Conservation (phyloP, 257 asterid genomes). For the Solanum virginianum region DNA sequence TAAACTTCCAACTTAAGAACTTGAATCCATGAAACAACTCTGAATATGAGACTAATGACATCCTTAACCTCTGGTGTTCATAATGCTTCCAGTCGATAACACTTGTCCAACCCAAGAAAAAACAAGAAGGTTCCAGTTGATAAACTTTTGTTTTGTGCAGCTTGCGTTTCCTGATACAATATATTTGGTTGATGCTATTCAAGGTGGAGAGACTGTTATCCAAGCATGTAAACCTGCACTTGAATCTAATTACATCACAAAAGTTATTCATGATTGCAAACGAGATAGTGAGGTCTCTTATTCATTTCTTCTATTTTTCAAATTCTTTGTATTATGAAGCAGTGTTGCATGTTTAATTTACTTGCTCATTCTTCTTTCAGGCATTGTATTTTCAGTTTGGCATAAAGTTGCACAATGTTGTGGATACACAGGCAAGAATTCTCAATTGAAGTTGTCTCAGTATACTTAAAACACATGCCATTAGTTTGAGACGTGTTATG, state of each 20-base stretch:
- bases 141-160: slow-evolving; percentile 28
- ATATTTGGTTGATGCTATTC: slow-evolving; percentile 91
- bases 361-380: slow-evolving; percentile 33
- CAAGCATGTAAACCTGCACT: slow-evolving; percentile 98
- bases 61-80: not conserved
- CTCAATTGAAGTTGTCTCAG: not conserved
- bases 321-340: slow-evolving; percentile 3
- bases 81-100: not conserved
- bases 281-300: slow-evolving; percentile 97
- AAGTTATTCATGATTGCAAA: slow-evolving; percentile 98
- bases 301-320: slow-evolving; percentile 15
- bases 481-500: not conserved
- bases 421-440: slow-evolving; percentile 82
- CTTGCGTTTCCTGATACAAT: slow-evolving; percentile 88
- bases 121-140: not conserved
- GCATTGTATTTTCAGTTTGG: slow-evolving; percentile 92
- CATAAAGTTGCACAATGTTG: slow-evolving; percentile 77
- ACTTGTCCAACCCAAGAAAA: not conserved
- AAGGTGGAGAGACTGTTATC: slow-evolving; percentile 75
- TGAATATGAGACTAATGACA: too few relatives aligned
- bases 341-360: slow-evolving; percentile 6
- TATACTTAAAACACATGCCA: not conserved
- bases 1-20: too few relatives aligned
- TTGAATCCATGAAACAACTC: too few relatives aligned
- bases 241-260: slow-evolving; percentile 81